Base-by-base conservation (phyloP, 2,329 filamentous ascomycete genomes). In the Pseudocercospora fuligena region DNA sequence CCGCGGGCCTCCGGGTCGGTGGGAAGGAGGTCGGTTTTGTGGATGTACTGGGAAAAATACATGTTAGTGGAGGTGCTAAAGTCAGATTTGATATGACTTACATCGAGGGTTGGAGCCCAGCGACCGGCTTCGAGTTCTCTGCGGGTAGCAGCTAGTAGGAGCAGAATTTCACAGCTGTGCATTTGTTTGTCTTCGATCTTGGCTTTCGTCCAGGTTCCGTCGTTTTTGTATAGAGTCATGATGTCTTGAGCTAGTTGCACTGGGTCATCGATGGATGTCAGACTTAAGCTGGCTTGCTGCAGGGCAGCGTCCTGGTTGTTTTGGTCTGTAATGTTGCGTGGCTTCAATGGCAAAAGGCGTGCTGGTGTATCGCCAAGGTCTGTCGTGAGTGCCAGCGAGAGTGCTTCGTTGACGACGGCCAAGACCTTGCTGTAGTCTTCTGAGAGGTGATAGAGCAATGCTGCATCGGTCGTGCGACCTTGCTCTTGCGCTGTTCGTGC, bases 361-460 rank as follows among this genome's bases (percentile, higher is more conserved):
- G 94, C 85, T 19, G 90, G 88, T 66, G 93, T 90, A 73, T 95
- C 90, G 61, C 93, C 93, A 73, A 97, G 87, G 74, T 97, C 93
- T 11, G 94, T 86, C 12, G 92, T 90, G 66, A 98, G 89, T 53
- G 93, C 92, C 79, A 98, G 93, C 64, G 94, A 96, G 40, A 99
- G 85, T 3, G 94, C 91, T 46, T 93, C 90, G 80, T 94, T 97
- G 75, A 98, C 88, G 71, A 98, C 94, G 27, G 87, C 84, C 51
- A 97, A 89, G n/a, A 98, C 96, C 62, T 90, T 93, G 78, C 99
- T 93, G 78, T 97, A 98, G 78, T 99, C 94, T 75, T 93, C 92
- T 0, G 95, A 94, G 51, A 99, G 85, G 78, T 99, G 94, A 79
- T 97, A 98, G 60, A 99, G 85, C 60, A 99, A 85, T 14, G 98